Base-by-base conservation (phyloP, 1,284 basidiomycete genomes). In the Ganoderma sp. region DNA sequence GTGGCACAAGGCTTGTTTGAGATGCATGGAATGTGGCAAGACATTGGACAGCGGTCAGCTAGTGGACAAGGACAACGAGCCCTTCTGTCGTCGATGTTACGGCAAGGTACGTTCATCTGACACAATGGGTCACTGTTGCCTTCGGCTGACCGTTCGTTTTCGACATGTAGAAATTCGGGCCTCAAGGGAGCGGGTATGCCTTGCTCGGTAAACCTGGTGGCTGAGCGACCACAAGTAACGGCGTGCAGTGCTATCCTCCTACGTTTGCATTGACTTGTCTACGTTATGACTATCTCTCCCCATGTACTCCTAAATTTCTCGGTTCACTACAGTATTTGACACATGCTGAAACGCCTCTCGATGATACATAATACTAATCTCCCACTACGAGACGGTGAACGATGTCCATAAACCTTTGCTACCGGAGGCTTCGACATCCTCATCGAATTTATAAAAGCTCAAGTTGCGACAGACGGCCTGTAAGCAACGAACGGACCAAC, bases 1-100 rank as follows among this genome's bases (percentile, higher is more conserved):
- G 43, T 94, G 83, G 78, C 92, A 94, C 72, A 92, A 91, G 76
- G 81, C 79, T n/a, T 94, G 92, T 75, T 78, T 94, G 70, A 82
- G 91, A 25, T 94, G 92, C 75, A 84, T 83, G 5, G 88, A 88
- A 71, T 94, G 92, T 73, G 85, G 82, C 67, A 87, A 88, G 0
- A 74, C 81, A 7, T 80, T 94, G 28, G 91, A 93, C 74, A 90
- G 91, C 45, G 88, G 82, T 54, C 85, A 87, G 39, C 77, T 94
- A 68, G 86, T 89, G 32, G 92, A 94, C 77, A 90, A 90, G 75
- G 91, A 92, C 54, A 90, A 88, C 0, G 83, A 86, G 22, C 89
- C 91, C 32, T 82, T 88, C 56, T 94, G 92, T 72, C 82, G 85
- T 65, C 82, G 86, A 64, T 94, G 92, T 76, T 92, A 94, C 73